Base-by-base conservation (phyloP, 495 filamentous ascomycete genomes). In the Penicillium roqueforti region DNA sequence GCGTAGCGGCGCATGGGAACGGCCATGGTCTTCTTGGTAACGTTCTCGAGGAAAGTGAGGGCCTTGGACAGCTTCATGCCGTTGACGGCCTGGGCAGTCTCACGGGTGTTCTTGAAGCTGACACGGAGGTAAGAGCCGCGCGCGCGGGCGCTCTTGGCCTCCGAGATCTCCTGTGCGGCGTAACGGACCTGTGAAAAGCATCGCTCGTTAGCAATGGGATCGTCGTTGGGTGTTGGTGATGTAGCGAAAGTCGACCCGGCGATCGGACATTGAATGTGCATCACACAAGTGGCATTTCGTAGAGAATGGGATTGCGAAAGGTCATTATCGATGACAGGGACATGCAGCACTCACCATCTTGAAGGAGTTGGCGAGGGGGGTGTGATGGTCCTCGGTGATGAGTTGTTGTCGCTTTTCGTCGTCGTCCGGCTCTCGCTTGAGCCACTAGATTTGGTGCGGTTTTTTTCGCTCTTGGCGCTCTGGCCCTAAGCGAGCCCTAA, bases 21-120 rank as follows among this genome's bases (percentile, higher is more conserved):
- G 57, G 89, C 92, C 82, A 97, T 92, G 75, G 86, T 86, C 81
- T 97, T 89, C 76, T 87, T 86, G 72, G 85, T 83, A 62, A 99
- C 93, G 75, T 97, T 97, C 80, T 93, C 89, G 70, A 99, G 86
- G 86, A 92, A 99, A 68, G 80, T 83, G 63, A 96, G 78, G 59
- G 93, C 95, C 69, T 93, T 93, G 76, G 86, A 79, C 68, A 97
- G 81, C 83, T 97, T 97, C 93, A 92, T 96, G 76, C 93, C 92
- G 77, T 90, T 97, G 85, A 97, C 91, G 58, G 92, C 91, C 80
- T 97, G 92, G 53, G 93, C 95, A 60, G 93, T 96, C 82, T 99
- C 95, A 71, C 92, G 89, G 76, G 93, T 97, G 85, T 98, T 97
- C 85, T 97, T 97, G 87, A 96, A 97, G 65, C 88, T 93, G 70